Conservation (phyloP, 768 basidiomycete genomes). For the Ephemerocybe angulata region DNA sequence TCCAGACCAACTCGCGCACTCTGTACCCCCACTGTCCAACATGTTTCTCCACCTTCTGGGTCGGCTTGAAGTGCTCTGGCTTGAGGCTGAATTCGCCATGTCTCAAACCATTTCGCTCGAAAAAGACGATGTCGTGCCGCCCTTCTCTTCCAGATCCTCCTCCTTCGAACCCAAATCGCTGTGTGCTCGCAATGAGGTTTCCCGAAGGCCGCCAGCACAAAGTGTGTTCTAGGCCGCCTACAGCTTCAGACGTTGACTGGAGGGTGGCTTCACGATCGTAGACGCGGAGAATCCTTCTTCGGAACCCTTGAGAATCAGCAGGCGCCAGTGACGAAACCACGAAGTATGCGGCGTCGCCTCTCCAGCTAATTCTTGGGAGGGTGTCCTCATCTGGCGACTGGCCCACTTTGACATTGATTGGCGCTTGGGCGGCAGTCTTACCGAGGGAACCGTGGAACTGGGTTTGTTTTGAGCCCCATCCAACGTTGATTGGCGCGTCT, state of each 20-base stretch:
- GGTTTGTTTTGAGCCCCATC: constrained; percentile 96
- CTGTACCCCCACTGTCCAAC: constrained; percentile 58
- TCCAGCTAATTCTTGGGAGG: constrained; percentile 79
- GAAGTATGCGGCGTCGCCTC: constrained; percentile 90
- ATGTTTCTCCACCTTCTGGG: constrained; percentile 29
- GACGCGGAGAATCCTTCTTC: constrained; percentile 60
- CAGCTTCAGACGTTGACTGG: constrained; percentile 80
- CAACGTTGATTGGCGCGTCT: constrained; percentile 93
- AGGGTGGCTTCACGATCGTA: constrained; percentile 72
- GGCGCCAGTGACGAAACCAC: constrained; percentile 73
- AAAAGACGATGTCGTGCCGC: constrained; percentile 85
- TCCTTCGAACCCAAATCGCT: constrained; percentile 72
- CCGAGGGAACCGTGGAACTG: constrained; percentile 97
- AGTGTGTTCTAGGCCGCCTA: constrained; percentile 77
- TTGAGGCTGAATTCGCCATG: constrained; percentile 83
- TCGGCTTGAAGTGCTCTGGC: constrained; percentile 27
- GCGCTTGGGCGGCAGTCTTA: constrained; percentile 70
- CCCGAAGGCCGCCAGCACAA: constrained; percentile 88
- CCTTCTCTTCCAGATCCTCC: constrained; percentile 63
- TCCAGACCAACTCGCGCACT: constrained; percentile 81
- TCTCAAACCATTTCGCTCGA: constrained; percentile 90
- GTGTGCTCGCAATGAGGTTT: constrained; percentile 75
- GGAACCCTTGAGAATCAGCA: constrained; percentile 19
- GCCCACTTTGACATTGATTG: constrained; percentile 37
- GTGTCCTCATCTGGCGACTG: constrained; percentile 69